Evolutionary conservation across 2,329 filamentous ascomycete genomes (phyloP).

Genomic region (Samsoniella hepiali): DNA sequence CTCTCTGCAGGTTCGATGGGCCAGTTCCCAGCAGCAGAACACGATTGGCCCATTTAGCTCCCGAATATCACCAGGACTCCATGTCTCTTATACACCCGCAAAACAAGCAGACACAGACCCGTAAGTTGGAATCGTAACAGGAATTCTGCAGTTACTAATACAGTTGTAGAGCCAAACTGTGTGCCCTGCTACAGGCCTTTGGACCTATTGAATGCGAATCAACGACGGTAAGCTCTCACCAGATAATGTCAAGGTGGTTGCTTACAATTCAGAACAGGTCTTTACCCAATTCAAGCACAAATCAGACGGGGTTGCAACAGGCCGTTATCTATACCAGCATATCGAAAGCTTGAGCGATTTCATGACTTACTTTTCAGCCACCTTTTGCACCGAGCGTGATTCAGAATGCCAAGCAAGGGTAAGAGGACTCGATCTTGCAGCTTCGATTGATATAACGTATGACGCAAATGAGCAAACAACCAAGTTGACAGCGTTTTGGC

Average conservation of each 20-base stretch:
- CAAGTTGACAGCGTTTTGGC: slow-evolving; percentile 64
- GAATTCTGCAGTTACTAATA: background rate
- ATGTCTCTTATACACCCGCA: slow-evolving; percentile 69
- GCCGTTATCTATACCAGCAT: slow-evolving; percentile 68
- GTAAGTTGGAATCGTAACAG: slow-evolving; percentile 20
- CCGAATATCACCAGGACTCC: slow-evolving; percentile 73
- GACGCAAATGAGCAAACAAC: slow-evolving; percentile 64
- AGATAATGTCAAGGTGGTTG: slow-evolving; percentile 19
- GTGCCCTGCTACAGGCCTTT: slow-evolving; percentile 56
- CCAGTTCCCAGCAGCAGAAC: slow-evolving; percentile 54
- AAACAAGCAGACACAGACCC: slow-evolving; percentile 20
- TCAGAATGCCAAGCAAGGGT: slow-evolving; percentile 49
- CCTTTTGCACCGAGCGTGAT: slow-evolving; percentile 48
- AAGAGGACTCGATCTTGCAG: slow-evolving; percentile 47
- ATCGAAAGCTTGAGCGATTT: slow-evolving; percentile 57
- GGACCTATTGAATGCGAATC: slow-evolving; percentile 52
- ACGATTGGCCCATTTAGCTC: slow-evolving; percentile 69
- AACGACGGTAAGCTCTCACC: slow-evolving; percentile 25
- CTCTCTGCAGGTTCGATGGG: slow-evolving; percentile 78
- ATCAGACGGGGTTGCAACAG: slow-evolving; percentile 37
- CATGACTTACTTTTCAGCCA: slow-evolving; percentile 48
- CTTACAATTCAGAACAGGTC: slow-evolving; percentile 40
- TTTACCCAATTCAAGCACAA: slow-evolving; percentile 56
- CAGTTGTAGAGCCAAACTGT: slow-evolving; percentile 43
- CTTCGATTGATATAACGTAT: slow-evolving; percentile 73